Evolutionary conservation across 768 basidiomycete species (phyloP), one percentile per base, ranked within the genome.

Genomic region (Xerocomellus chrysenteron): DNA sequence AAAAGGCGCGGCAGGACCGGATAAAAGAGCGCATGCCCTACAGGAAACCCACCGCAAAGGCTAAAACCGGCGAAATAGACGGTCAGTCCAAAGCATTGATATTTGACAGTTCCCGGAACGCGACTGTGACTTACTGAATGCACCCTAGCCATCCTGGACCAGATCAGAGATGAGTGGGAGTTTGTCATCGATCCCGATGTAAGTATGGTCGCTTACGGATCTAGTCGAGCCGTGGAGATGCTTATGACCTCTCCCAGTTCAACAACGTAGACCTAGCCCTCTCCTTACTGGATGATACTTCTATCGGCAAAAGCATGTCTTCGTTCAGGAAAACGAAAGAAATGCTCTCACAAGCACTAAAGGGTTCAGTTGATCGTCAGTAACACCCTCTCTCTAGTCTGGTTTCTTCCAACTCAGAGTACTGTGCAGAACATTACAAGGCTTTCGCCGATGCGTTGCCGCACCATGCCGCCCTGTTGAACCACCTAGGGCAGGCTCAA

Each of bases 361-460:
- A 90, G 69, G 90, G 91, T 48, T 93, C 94, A 3, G 90, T 96
- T 24, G 91, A 94, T 64, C 88, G 92, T 88, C 71, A 67, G 88
- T 82, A 28, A 17, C 30, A 10, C 41, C 24, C 33, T 47, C 53
- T 42, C 50, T 58, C 13, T 39, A 10, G 13, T 17, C 26, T 48
- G n/a, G 21, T 56, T 42, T 52, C 41, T 47, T 50, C 16, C 33
- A 33, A 49, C 54, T 58, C 48, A 13, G 40, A 30, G 7, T 56
- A 56, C 54, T 58, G 60, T 43, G n/a, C 72, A 91, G 90, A 88
- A 64, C 88, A 98, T 66, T 97, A 95, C 69, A 88, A 96, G 73
- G 86, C 94, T 3, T 98, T 98, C 70, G 94, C 93, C 42, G 87
- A 93, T n/a, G 88, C 94, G 0, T 77, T 98, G 24, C 93, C 95